Evolutionary conservation across 495 filamentous ascomycete species (phyloP), one percentile per base, ranked within the genome.

Genomic region (Cladorrhinum samala): DNA sequence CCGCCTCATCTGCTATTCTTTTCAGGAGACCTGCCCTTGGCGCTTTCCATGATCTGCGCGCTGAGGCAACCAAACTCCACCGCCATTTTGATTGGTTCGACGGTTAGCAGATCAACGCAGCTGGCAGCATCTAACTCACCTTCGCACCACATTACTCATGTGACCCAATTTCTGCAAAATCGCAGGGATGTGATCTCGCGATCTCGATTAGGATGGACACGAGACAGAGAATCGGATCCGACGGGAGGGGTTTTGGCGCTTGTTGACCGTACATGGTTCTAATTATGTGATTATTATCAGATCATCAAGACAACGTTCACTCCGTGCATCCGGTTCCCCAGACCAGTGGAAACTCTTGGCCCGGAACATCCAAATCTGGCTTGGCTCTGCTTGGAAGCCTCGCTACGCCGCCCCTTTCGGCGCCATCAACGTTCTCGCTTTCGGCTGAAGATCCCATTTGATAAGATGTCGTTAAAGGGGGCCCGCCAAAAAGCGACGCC

Each of bases 41-140:
- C 59, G 50, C 49, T 30, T n/a, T 33, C 53, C 40, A 43, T 52
- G 59, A 62, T 62, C 49, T 53, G 49, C 59, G 56, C 18, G 18
- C 43, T 24, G 16, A 43, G 46, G 20, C 16, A 16, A 37, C 21
- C 46, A 7, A 47, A 30, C 38, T 39, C 52, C 37, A 47, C 54
- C 21, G 30, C 46, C 18, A 39, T 50, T 60, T 6, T 21, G 53
- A 45, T 56, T 50, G 49, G 54, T 38, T 50, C 47, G 11, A 21
- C 3, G 17, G 40, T 13, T 23, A 19, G 50, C 27, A 46, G 30
- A 13, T 39, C 27, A 25, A 46, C 13, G 24, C 44, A 49, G 44
- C 40, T 23, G 14, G 18, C 45, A 27, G 9, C 5, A 47, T 30
- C 24, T 14, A 20, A 47, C n/a, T 25, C 21, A 47, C 24, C 21